Evolutionary conservation across 2,329 filamentous ascomycete genomes (phyloP).

Genomic region (Sclerotinia glacialis): DNA sequence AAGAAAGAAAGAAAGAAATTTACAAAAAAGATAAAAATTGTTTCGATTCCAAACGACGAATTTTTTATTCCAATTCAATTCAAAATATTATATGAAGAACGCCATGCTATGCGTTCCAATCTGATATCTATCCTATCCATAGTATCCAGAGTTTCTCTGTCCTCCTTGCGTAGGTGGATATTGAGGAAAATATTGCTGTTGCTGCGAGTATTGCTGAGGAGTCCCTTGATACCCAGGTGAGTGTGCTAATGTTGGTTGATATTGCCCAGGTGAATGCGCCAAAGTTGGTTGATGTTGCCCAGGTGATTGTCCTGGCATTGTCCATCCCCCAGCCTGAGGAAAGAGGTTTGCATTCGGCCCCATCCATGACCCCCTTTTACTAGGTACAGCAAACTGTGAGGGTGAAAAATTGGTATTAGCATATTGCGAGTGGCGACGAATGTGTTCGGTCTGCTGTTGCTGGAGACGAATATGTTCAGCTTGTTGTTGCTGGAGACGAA

Average conservation of each 20-base stretch:
- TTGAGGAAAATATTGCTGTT: constrained; percentile 28
- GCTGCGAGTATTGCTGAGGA: constrained; percentile 25
- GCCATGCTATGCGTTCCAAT: background rate
- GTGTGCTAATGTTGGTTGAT: constrained; percentile 13
- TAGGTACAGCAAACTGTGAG: constrained; percentile 33
- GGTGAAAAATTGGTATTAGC: constrained; percentile 32
- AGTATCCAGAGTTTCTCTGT: constrained; percentile 27
- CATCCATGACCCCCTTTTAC: constrained; percentile 37
- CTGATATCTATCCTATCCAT: constrained; percentile 23
- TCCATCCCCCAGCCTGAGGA: constrained; percentile 42
- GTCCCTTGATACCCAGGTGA: constrained; percentile 23
- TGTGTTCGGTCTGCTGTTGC: constrained; percentile 11
- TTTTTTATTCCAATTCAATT: background rate
- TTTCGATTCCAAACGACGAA: background rate
- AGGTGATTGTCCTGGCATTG: constrained; percentile 27
- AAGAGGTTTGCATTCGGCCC: constrained; percentile 37
- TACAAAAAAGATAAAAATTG: background rate
- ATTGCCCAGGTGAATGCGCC: constrained; percentile 12
- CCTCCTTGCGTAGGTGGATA: constrained; percentile 25
- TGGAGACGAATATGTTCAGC: constrained; percentile 23
- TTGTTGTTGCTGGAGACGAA: constrained; percentile 48
- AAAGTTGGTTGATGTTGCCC: background rate
- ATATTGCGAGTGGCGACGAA: constrained; percentile 31
- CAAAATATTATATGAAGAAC: background rate
- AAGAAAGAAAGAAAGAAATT: background rate